Percentiles rank a stretch among this genome's conserved stretches.
phyloP scores from a whole-genome alignment of 129 eudicot species.

The Centella asiatica region DNA sequence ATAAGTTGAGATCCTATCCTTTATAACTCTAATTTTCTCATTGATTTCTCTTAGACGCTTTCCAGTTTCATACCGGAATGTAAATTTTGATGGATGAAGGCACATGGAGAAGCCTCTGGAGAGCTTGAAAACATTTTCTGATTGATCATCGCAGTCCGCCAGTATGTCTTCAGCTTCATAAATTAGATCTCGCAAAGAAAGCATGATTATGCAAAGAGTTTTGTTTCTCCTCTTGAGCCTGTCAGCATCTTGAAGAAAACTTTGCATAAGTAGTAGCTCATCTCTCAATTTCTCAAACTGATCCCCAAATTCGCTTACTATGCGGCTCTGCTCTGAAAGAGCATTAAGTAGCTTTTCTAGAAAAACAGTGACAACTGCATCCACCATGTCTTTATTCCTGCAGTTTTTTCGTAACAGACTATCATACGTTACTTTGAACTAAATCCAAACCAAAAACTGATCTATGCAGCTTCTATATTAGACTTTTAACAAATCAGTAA shows the following conservation, averaged over 20 bases:
- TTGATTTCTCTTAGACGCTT: constrained; percentile 22
- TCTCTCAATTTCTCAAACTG: constrained; percentile 18
- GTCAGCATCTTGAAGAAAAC: constrained; percentile 31
- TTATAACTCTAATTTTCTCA: constrained; percentile 16
- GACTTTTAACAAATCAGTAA: no score
- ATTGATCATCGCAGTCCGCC: constrained; percentile 9
- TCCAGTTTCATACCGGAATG: constrained; percentile 4
- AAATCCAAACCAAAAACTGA: no score
- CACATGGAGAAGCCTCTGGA: constrained; percentile 4
- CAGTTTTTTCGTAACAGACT: not conserved
- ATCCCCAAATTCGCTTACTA: not conserved
- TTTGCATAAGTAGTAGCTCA: constrained; percentile 21
- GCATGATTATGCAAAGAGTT: constrained; percentile 12
- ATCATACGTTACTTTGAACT: no score
- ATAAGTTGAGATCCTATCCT: constrained; percentile 13
- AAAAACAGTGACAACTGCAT: not conserved
- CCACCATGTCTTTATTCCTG: not conserved
- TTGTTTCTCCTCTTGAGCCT: constrained; percentile 12
- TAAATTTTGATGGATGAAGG: no score
- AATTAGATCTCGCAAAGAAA: constrained; percentile 14
- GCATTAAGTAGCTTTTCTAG: not conserved
- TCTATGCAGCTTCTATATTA: no score
- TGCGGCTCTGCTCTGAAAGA: not conserved
- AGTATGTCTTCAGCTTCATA: constrained; percentile 32
- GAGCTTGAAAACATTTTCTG: not conserved